A percentile compares a stretch with the other conserved stretches of the same genome.
phyloP scores from a whole-genome alignment of 208 protist genomes.

The Wallacemonas collosoma region DNA sequence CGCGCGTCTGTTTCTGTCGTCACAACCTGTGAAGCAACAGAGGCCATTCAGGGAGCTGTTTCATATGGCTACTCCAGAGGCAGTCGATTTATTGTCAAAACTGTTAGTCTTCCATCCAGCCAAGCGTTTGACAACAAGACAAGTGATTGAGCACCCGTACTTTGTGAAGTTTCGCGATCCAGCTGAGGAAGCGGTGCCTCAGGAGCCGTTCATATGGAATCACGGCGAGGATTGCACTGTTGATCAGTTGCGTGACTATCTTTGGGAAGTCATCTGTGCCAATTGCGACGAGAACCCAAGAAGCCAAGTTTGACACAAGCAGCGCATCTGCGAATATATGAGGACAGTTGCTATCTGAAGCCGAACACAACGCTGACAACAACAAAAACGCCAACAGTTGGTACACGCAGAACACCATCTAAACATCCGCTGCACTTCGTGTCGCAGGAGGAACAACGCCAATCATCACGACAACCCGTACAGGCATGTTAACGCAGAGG shows the following conservation, averaged over 20 bases:
- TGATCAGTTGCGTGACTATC: conserved; percentile 70
- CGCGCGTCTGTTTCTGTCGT: conserved; percentile 66
- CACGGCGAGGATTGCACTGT: conserved; percentile 63
- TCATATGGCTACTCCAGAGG: conserved; percentile 92
- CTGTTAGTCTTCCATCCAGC: conserved; percentile 97
- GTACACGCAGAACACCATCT: background rate
- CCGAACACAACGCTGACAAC: background rate
- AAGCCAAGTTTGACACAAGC: background rate
- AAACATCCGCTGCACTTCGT: too few relatives aligned
- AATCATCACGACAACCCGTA: too few relatives aligned
- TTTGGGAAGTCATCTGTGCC: conserved; percentile 75
- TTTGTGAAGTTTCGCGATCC: conserved; percentile 90
- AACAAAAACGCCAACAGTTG: background rate
- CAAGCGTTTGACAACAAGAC: conserved; percentile 92
- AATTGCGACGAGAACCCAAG: conserved; percentile 34
- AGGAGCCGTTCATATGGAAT: conserved; percentile 76
- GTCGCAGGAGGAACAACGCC: too few relatives aligned
- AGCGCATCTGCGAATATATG: background rate
- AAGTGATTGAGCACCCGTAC: conserved; percentile 95
- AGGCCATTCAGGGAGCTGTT: conserved; percentile 83
- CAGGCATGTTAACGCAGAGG: too few relatives aligned
- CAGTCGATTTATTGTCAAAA: conserved; percentile 92
- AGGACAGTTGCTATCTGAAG: background rate
- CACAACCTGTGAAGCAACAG: conserved; percentile 50
- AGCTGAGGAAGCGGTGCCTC: conserved; percentile 67